These are phyloP conservation scores for Pseudoscleropodium purum DNA, from an alignment of 225 moss, liverwort and hornwort genomes.

Conservation along the genomic window DNA sequence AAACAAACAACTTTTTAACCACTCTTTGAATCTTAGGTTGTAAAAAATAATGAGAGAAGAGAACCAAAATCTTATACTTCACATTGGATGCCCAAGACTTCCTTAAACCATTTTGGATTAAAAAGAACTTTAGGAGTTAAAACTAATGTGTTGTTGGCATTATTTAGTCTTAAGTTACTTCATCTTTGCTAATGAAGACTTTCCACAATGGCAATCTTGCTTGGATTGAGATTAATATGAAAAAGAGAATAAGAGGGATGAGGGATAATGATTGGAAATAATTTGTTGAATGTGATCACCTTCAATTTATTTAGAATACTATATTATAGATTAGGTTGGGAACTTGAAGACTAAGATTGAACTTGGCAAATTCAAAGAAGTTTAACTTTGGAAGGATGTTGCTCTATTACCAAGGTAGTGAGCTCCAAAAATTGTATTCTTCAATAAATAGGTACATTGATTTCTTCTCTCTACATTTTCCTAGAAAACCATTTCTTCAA, in stretches of 20 bases:
- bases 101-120: accelerated
- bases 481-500: no score
- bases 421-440: not conserved
- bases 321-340: not conserved
- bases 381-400: accelerated
- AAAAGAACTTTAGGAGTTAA: not conserved
- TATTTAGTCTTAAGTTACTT: not conserved
- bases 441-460: not conserved
- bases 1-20: not conserved
- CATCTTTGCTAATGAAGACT: not conserved
- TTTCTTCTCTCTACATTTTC: not conserved
- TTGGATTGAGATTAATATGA: not conserved
- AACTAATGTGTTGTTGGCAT: not conserved
- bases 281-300: not conserved
- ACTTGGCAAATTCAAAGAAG: not conserved
- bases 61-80: not conserved
- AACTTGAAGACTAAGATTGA: not conserved
- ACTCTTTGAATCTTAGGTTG: not conserved
- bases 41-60: not conserved
- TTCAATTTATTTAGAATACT: not conserved
- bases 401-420: accelerated
- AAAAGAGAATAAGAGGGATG: not conserved
- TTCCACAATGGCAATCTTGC: not conserved
- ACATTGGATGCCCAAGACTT: accelerated
- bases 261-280: not conserved